These are phyloP conservation scores for Cyclotella baltica DNA, from an alignment of 108 stramenopile genomes.

Conservation along the genomic window DNA sequence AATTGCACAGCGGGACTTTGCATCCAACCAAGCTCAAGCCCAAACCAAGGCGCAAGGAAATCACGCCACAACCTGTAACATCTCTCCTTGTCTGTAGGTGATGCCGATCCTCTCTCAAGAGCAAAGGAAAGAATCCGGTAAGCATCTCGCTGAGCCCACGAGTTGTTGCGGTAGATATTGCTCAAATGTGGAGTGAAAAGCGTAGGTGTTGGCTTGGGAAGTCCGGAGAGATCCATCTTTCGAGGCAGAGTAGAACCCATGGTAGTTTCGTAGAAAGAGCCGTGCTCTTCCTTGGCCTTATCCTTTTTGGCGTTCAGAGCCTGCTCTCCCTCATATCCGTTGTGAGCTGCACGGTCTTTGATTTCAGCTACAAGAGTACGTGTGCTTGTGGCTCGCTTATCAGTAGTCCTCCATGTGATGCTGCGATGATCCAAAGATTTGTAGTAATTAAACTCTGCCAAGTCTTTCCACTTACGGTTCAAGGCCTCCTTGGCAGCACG, in stretches of 20 bases:
- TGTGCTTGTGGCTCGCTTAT: slow-evolving; percentile 85
- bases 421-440: slow-evolving; percentile 88
- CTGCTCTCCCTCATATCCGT: slow-evolving; percentile 75
- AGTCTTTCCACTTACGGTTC: slow-evolving; percentile 89
- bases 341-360: slow-evolving; percentile 85
- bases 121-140: slow-evolving; percentile 86
- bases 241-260: slow-evolving; percentile 61
- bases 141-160: slow-evolving; percentile 83
- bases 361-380: slow-evolving; percentile 86
- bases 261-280: slow-evolving; percentile 85
- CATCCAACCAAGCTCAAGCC: slow-evolving; percentile 80
- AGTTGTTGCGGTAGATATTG: slow-evolving; percentile 69
- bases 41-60: slow-evolving; percentile 88
- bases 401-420: slow-evolving; percentile 84
- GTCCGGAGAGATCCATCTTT: slow-evolving; percentile 72
- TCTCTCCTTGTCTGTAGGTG: slow-evolving; percentile 86
- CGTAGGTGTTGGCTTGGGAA: slow-evolving; percentile 78
- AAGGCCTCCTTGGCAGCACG: slow-evolving; percentile 76
- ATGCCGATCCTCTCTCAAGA: slow-evolving; percentile 78
- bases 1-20: slow-evolving; percentile 66
- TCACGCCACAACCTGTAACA: slow-evolving; percentile 87
- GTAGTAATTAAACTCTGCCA: slow-evolving; percentile 87
- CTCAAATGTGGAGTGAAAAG: slow-evolving; percentile 90
- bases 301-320: slow-evolving; percentile 75
- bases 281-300: slow-evolving; percentile 91